Evolutionary conservation across 305 asterid species (phyloP).

Genomic region (Solanum hybrid): DNA sequence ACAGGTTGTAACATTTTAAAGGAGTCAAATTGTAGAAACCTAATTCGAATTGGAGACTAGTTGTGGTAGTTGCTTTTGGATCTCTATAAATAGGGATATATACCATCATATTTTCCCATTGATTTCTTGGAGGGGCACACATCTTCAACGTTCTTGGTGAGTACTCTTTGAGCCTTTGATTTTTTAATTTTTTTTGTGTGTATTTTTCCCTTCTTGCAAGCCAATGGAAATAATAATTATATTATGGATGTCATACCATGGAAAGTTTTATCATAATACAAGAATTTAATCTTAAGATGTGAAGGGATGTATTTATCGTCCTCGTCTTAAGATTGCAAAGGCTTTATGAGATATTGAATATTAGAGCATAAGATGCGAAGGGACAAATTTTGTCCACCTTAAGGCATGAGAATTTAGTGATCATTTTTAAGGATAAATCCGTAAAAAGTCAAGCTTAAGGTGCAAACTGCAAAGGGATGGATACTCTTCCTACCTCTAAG

Average conservation of each 20-base stretch:
- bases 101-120: background rate
- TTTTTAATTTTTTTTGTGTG: background rate
- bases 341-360: background rate
- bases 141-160: background rate
- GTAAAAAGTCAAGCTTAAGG: background rate
- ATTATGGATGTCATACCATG: background rate
- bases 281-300: background rate
- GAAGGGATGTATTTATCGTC: background rate
- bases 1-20: background rate
- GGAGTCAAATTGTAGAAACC: background rate
- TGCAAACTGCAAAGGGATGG: background rate
- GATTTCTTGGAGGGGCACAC: background rate
- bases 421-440: background rate
- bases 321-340: background rate
- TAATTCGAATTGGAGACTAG: background rate
- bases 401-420: background rate
- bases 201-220: background rate
- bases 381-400: background rate
- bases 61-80: background rate
- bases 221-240: background rate
- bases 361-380: background rate
- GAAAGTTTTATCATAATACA: background rate
- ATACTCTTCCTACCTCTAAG: background rate
- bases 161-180: background rate
- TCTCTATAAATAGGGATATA: background rate